Evolutionary conservation across 768 basidiomycete genomes (phyloP).

Genomic region (Chalciporus chontae): DNA sequence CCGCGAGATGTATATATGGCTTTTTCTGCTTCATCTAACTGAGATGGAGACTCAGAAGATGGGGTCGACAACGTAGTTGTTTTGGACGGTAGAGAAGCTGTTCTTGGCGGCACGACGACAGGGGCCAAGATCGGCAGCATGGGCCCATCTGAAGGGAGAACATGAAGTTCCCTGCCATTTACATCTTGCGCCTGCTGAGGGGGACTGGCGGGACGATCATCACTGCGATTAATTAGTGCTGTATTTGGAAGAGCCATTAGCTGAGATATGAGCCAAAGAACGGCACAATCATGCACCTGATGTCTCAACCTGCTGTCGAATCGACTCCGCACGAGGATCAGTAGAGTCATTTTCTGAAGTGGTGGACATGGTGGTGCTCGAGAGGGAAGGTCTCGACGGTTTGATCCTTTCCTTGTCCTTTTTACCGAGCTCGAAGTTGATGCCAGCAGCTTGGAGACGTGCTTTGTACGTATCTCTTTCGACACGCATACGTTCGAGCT

Average conservation of each 20-base stretch:
- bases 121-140: constrained; percentile 5
- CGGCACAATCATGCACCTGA: constrained; percentile 25
- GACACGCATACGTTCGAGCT: constrained; percentile 76
- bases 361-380: constrained; percentile 21
- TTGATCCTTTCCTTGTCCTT: constrained; percentile 27
- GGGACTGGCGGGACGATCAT: constrained; percentile 22
- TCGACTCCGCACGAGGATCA: constrained; percentile 25
- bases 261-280: not conserved
- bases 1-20: not conserved
- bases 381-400: constrained; percentile 18
- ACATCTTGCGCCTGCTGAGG: constrained; percentile 15
- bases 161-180: constrained; percentile 8
- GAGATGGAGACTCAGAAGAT: constrained; percentile 29
- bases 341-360: constrained; percentile 12
- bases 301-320: constrained; percentile 31
- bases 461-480: constrained; percentile 67
- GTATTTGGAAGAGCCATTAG: not conserved
- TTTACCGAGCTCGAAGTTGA: constrained; percentile 38
- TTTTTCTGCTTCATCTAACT: constrained; percentile 12
- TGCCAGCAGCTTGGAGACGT: constrained; percentile 30
- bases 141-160: not conserved
- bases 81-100: constrained; percentile 17
- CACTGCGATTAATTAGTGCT: constrained; percentile 9
- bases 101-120: constrained; percentile 20
- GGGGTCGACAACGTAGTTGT: constrained; percentile 5